These are phyloP conservation scores for Aureobasidium sp. DNA, from an alignment of 2,329 filamentous ascomycete genomes.

Conservation along the genomic window DNA sequence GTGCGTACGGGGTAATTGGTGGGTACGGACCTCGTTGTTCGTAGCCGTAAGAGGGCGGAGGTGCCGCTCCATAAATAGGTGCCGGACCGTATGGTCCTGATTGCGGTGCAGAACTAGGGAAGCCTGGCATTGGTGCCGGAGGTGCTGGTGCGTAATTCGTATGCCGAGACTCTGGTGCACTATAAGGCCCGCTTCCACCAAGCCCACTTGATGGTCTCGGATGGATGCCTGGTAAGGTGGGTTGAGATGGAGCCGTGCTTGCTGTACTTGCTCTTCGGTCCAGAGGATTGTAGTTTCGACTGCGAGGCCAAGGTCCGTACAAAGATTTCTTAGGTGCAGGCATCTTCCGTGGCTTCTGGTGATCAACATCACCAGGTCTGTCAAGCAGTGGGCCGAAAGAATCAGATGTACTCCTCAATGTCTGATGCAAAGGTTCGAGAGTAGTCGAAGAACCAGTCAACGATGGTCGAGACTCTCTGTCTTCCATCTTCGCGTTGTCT, in stretches of 20 bases:
- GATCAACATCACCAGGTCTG: neutral
- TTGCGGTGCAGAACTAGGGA: neutral
- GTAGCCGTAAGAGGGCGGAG: neutral
- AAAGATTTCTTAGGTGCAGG: conserved; percentile 11
- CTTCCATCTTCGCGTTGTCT: neutral
- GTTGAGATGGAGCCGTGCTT: neutral
- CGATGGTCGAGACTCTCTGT: neutral
- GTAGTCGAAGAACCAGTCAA: neutral
- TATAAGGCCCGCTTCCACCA: neutral
- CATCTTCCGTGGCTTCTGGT: neutral
- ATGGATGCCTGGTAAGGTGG: neutral
- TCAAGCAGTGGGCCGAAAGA: conserved; percentile 8
- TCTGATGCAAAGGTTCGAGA: neutral
- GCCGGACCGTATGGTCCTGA: neutral
- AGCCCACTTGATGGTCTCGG: neutral
- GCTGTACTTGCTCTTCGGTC: conserved; percentile 9
- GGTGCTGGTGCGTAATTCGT: neutral
- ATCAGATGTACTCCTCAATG: conserved; percentile 3
- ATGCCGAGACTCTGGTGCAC: neutral
- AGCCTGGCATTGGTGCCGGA: neutral
- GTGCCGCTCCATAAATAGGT: neutral
- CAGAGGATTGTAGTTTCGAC: conserved; percentile 9
- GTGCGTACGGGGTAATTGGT: neutral
- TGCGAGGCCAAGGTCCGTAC: conserved; percentile 9
- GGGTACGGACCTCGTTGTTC: conserved; percentile 4